Evolutionary conservation across 2,329 filamentous ascomycete genomes (phyloP).

Genomic region (Blastomyces percursus): DNA sequence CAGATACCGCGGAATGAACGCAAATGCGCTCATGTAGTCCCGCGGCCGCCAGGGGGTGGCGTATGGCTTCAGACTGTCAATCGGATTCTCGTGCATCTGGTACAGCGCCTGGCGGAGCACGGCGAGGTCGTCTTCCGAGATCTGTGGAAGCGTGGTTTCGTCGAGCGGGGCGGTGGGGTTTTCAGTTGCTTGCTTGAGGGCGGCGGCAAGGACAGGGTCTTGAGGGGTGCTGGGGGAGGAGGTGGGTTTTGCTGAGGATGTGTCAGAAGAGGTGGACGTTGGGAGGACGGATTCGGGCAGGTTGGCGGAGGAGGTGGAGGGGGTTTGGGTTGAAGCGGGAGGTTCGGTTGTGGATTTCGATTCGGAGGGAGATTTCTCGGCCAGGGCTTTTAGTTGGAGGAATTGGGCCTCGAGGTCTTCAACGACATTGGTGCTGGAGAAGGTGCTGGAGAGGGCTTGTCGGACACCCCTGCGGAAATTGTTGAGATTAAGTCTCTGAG

Average conservation of each 20-base stretch:
- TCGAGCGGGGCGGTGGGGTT: conserved; percentile 27
- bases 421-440: conserved; percentile 33
- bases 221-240: not conserved
- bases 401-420: conserved; percentile 47
- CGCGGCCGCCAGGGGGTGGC: conserved; percentile 81
- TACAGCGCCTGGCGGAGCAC: conserved; percentile 47
- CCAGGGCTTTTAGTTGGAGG: conserved; percentile 35
- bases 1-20: conserved; percentile 87
- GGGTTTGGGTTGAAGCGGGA: not conserved
- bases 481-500: conserved; percentile 65
- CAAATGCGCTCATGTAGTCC: conserved; percentile 80
- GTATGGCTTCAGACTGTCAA: conserved; percentile 71
- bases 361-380: conserved; percentile 7
- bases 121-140: conserved; percentile 39
- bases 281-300: conserved; percentile 5
- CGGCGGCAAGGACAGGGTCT: conserved; percentile 13
- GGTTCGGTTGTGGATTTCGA: not conserved
- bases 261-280: not conserved
- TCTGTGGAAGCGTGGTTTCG: conserved; percentile 31
- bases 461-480: conserved; percentile 57
- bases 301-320: not conserved
- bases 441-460: conserved; percentile 49
- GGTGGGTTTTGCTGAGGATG: not conserved
- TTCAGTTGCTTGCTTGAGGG: conserved; percentile 23
- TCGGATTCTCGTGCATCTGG: conserved; percentile 60